Evolutionary conservation across 306 rosid genomes (phyloP), one percentile per base, ranked within the genome.

Genomic region (Trifolium subterraneum): DNA sequence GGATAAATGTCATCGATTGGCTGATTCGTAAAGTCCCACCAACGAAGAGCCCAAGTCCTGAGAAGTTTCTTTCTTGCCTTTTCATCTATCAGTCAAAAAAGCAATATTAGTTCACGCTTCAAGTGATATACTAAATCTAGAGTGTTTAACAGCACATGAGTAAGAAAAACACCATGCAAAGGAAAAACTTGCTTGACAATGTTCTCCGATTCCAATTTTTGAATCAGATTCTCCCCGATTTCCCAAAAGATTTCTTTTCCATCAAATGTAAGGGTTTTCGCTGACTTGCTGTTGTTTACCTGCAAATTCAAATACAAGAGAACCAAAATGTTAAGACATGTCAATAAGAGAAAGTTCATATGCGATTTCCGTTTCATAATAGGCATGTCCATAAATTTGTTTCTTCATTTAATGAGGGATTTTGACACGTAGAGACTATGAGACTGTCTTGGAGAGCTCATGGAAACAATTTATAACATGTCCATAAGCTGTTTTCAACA

Each of bases 1-100:
- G 96, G 69, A 84, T 88, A 90, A 55, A 94, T 79, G 77, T 94
- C 99, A 65, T 94, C 93, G 0, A 94, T 82, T 6, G 99, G 99
- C 80, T 92, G 99, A 72, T 22, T 78, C 9, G 96, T 92, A 60
- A 92, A 64, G 87, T 87, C 88, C 93, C 92, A 90, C 98, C 98
- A 94, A 23, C 84, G 79, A 60, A 88, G 78, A 56, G 99, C 97
- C 99, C 99, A 94, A 74, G 56, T 86, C 31, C 74, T 80, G 39
- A 94, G 92, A 68, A 94, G 99, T 68, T 83, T 87, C 85, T 92
- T 90, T 80, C 99, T 86, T 82, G 59, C 84, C 70, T 58, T 82
- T 82, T 94, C 99, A 88, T 92, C 98, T 94, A 78, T 77, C 73
- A 80, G 74, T 55, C 79, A 83, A 70, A 84, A 62, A 84, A 62